These are phyloP conservation scores for Emergomyces orientalis DNA, from an alignment of 2,329 filamentous ascomycete species.

Conservation along the genomic window DNA sequence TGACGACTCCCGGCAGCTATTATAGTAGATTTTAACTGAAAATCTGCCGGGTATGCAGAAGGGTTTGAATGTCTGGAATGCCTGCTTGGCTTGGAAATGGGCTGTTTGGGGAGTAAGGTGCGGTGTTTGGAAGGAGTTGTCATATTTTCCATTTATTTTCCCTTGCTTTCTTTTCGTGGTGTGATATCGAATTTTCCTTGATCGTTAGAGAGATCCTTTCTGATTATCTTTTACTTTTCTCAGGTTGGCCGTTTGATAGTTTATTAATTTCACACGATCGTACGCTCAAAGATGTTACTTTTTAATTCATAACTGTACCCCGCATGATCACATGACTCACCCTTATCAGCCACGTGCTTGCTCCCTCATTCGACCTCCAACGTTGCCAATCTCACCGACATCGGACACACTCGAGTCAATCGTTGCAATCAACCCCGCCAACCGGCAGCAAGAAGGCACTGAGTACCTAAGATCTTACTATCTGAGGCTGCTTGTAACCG, in stretches of 20 bases:
- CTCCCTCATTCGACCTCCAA: background rate
- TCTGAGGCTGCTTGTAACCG: background rate
- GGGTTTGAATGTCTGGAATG: slow-evolving; percentile 8
- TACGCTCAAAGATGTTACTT: too few relatives aligned
- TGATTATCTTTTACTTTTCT: background rate
- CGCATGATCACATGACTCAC: background rate
- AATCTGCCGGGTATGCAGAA: slow-evolving; percentile 10
- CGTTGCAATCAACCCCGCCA: slow-evolving; percentile 1
- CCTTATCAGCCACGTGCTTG: background rate
- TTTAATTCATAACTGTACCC: background rate
- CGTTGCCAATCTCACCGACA: background rate
- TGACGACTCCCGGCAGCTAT: background rate
- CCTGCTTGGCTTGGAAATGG: slow-evolving; percentile 10
- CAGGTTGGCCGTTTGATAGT: too few relatives aligned
- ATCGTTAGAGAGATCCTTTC: background rate
- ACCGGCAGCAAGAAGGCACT: background rate
- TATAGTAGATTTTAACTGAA: slow-evolving; percentile 9
- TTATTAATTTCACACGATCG: too few relatives aligned
- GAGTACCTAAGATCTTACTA: background rate
- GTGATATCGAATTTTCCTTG: background rate
- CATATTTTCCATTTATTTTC: background rate
- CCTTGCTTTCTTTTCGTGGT: background rate
- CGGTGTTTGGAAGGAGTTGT: background rate
- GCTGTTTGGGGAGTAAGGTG: slow-evolving; percentile 9
- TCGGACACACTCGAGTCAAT: slow-evolving; percentile 5